These are phyloP conservation scores for Aspergillus alliaceus DNA, from an alignment of 2,329 filamentous ascomycete genomes.

Conservation along the genomic window DNA sequence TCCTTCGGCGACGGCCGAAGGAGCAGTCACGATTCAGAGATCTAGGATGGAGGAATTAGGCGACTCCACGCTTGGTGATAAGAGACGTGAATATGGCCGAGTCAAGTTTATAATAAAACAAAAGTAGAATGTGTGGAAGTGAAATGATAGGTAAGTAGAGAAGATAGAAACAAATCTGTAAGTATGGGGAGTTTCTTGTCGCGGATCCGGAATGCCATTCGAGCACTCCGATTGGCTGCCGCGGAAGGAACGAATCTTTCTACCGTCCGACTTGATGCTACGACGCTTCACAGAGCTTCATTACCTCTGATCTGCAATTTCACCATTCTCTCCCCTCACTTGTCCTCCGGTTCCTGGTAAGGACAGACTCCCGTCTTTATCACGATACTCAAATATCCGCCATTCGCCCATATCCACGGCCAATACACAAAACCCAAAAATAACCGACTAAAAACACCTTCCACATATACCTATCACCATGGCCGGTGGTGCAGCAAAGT, in stretches of 20 bases:
- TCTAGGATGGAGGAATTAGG: neutral
- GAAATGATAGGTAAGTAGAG: neutral
- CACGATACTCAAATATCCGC: neutral
- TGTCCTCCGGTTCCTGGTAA: neutral
- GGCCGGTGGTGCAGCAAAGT: conserved; percentile 84
- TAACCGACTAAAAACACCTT: conserved; percentile 1
- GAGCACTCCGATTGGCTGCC: conserved; percentile 35
- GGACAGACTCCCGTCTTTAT: neutral
- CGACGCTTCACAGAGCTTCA: too few species aligned
- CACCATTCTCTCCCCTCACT: conserved; percentile 2
- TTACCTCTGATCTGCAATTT: neutral
- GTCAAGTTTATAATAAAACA: neutral
- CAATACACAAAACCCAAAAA: neutral
- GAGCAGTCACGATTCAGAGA: neutral
- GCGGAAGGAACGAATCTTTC: conserved; percentile 35
- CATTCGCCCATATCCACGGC: neutral
- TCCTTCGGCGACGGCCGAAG: neutral
- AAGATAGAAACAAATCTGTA: neutral
- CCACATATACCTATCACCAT: conserved; percentile 49
- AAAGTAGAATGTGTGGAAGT: neutral
- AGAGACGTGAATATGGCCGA: neutral
- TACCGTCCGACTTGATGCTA: too few species aligned
- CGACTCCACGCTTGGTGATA: neutral
- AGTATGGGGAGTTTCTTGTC: conserved; percentile 1
- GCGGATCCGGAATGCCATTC: neutral